phyloP scores from a whole-genome alignment of 2,329 filamentous ascomycete genomes.

The Huntiella moniliformis region DNA sequence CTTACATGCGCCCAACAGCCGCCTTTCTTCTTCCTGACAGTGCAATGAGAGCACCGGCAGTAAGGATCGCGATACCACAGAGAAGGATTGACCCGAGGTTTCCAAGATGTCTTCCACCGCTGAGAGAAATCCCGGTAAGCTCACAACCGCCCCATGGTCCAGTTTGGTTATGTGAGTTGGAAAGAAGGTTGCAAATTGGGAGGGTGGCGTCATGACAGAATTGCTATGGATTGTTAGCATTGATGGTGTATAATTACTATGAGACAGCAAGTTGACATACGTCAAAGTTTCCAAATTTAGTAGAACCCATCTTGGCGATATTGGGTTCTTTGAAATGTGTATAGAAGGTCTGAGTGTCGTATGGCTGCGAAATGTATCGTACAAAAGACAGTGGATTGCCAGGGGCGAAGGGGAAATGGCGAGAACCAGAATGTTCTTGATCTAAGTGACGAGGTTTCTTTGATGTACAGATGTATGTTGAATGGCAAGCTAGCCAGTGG shows the following conservation, averaged over 20 bases:
- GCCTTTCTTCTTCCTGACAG: constrained; percentile 78
- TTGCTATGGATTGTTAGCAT: constrained; percentile 28
- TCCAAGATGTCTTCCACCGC: constrained; percentile 45
- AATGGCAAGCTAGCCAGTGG: too few relatives aligned
- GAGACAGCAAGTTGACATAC: constrained; percentile 21
- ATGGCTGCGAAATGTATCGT: too few relatives aligned
- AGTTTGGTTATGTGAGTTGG: constrained; percentile 36
- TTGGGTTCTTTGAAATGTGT: too few relatives aligned
- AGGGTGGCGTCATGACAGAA: constrained; percentile 73
- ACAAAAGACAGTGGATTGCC: too few relatives aligned
- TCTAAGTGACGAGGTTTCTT: too few relatives aligned
- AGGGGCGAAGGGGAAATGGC: too few relatives aligned
- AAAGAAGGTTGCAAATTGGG: constrained; percentile 67
- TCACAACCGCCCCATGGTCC: constrained; percentile 50
- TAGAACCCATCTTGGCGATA: constrained; percentile 34
- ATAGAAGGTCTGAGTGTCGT: too few relatives aligned
- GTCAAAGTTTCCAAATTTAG: constrained; percentile 41
- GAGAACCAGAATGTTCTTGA: too few relatives aligned
- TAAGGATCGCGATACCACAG: constrained; percentile 55
- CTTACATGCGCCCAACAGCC: constrained; percentile 77
- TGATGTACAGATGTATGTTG: too few relatives aligned
- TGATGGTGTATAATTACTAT: not conserved
- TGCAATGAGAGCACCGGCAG: constrained; percentile 49
- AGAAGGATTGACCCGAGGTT: constrained; percentile 90
- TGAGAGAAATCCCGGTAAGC: constrained; percentile 56